Evolutionary conservation across 768 basidiomycete genomes (phyloP).

Genomic region (Lactifluus echinatus): DNA sequence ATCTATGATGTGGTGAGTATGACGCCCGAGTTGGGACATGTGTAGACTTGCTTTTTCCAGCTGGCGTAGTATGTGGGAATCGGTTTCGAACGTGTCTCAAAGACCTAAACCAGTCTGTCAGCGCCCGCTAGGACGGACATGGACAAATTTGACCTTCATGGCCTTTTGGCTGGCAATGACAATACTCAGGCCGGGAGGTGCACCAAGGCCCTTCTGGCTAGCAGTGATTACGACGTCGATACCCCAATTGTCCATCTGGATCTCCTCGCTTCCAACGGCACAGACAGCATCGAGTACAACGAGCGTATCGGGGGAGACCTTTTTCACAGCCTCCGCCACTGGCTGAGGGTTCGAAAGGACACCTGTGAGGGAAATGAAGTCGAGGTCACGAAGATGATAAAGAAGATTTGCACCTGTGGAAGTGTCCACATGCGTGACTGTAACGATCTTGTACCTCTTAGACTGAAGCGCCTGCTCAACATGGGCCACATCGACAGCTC

Average conservation of each 20-base stretch:
- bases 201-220: slow-evolving; percentile 87
- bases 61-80: slow-evolving; percentile 76
- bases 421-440: slow-evolving; percentile 94
- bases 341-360: slow-evolving; percentile 80
- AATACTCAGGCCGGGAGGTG: slow-evolving; percentile 89
- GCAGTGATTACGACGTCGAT: slow-evolving; percentile 84
- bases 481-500: slow-evolving; percentile 50
- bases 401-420: slow-evolving; percentile 52
- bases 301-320: slow-evolving; percentile 78
- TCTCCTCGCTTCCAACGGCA: slow-evolving; percentile 92
- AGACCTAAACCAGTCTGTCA: slow-evolving; percentile 35
- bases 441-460: slow-evolving; percentile 82
- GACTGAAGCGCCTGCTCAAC: slow-evolving; percentile 61
- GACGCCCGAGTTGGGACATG: not conserved
- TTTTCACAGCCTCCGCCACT: slow-evolving; percentile 62
- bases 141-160: slow-evolving; percentile 39
- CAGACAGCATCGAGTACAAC: slow-evolving; percentile 92
- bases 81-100: slow-evolving; percentile 53
- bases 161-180: slow-evolving; percentile 75
- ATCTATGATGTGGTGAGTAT: slow-evolving; percentile 34
- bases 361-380: slow-evolving; percentile 31
- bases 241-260: slow-evolving; percentile 88
- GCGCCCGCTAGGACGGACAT: not conserved
- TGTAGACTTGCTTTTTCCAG: slow-evolving; percentile 63
- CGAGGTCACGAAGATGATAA: not conserved